Percentiles rank a stretch among this genome's conserved stretches.
Conservation (phyloP, 805 yeast genomes). For the Sungouiozyma intestinalis region DNA sequence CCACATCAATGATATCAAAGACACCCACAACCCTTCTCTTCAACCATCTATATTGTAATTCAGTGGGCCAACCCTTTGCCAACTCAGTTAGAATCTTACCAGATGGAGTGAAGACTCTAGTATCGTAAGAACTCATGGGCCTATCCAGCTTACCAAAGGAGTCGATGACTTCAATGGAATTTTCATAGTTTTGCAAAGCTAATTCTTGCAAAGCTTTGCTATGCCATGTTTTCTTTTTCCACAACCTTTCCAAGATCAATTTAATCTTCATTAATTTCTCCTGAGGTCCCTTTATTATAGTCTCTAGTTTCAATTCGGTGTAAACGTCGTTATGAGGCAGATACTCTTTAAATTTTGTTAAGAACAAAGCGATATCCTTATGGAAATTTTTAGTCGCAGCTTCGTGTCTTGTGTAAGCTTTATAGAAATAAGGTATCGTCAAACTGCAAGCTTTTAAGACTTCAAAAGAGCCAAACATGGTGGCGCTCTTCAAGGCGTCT, state of each 20-base stretch:
- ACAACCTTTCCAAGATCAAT: slow-evolving; percentile 53
- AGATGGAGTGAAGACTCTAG: slow-evolving; percentile 78
- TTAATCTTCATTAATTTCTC: slow-evolving; percentile 63
- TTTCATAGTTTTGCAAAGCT: slow-evolving; percentile 35
- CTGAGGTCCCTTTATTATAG: slow-evolving; percentile 53
- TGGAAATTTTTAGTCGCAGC: slow-evolving; percentile 72
- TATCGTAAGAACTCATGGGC: slow-evolving; percentile 37
- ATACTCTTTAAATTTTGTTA: slow-evolving; percentile 26
- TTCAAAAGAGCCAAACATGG: slow-evolving; percentile 63
- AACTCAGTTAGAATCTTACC: slow-evolving; percentile 80
- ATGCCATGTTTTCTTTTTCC: slow-evolving; percentile 34
- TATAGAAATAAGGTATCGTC: slow-evolving; percentile 81
- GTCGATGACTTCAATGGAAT: slow-evolving; percentile 57
- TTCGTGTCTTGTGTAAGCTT: slow-evolving; percentile 88
- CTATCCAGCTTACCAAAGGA: slow-evolving; percentile 59
- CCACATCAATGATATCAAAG: slow-evolving; percentile 36
- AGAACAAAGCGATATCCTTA: slow-evolving; percentile 34
- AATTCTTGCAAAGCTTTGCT: slow-evolving; percentile 13
- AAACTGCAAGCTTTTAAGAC: slow-evolving; percentile 69
- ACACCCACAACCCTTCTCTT: slow-evolving; percentile 78
- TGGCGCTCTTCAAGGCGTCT: slow-evolving; percentile 61
- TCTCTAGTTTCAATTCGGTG: slow-evolving; percentile 44
- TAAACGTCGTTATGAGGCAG: slow-evolving; percentile 27
- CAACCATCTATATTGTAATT: slow-evolving; percentile 81
- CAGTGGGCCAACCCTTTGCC: slow-evolving; percentile 81